Base-by-base conservation (phyloP, 139 green algal genomes). In the Chlamydomonas schloesseri region DNA sequence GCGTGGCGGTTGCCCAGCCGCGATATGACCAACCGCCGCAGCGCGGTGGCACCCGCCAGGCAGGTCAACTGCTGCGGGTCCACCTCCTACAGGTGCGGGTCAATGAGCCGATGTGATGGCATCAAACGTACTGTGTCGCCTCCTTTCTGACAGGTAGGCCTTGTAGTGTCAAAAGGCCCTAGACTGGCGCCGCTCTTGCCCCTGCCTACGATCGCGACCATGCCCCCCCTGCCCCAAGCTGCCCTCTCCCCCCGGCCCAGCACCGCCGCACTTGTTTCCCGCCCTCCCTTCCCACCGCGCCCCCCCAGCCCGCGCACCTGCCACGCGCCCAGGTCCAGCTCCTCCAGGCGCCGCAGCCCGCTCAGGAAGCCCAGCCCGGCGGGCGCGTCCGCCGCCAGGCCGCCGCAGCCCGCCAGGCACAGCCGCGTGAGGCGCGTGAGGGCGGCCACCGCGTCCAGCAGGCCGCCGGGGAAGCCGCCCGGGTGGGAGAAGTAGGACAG, bases 1-100 rank as follows among this genome's bases (percentile, higher is more conserved):
- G 21, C 65, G 34, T 85, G 79, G n/a, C 79, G 79, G 79, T 85
- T 85, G 79, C 79, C 79, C 79, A 85, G 46, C 29, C 79, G 79
- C 14, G 67, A 70, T n/a, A 76, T 67, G 46, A 77, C 67, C 67
- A 85, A 55, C 31, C 67, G 65, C 1, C 79, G 64, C 79, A 85
- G 65, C 47, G 47, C 31, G 4, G 79, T 85, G 47, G 79, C 79
- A 23, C 68, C 68, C 47, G 79, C 79, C 79, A 85, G 68, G 65
- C 79, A 76, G 65, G 65, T 50, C 47, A 85, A 67, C 50, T 85
- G n/a, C 47, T 76, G 47, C 18, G 79, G 65, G 34, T 85, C 79
- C 20, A 85, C 79, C 47, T 85, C 79, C 79, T 85, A 33, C 33
- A 17, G 33, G 20, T 14, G 68, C 10, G 33, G 67, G 2, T n/a